Evolutionary conservation across 1,139 yeast species (phyloP), one percentile per base, ranked within the genome.

Genomic region (Blastobotrys serpentis): DNA sequence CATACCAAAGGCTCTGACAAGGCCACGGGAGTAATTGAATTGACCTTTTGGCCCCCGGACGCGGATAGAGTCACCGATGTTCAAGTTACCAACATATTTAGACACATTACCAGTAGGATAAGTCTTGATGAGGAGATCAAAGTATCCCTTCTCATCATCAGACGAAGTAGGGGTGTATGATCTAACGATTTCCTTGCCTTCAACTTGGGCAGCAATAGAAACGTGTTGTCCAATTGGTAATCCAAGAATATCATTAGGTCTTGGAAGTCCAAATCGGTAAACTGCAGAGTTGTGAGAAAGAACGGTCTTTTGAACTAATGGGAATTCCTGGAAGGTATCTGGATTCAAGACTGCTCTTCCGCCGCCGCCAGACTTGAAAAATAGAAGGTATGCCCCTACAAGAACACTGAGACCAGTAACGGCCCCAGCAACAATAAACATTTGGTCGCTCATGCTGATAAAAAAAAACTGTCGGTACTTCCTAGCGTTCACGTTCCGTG

Each of bases 191-290:
- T 87, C 95, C 72, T 88, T 88, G 52, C 86, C 97, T 57, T 79
- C 77, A 60, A 85, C 79, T 43, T 71, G 74, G 41, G 95, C 92
- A 30, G 83, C 62, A 34, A 66, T 56, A 23, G 68, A 62, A 62
- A 89, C 83, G 66, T 89, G 96, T 72, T 92, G 98, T 48, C 98
- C 98, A 64, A 89, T 86, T 49, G 98, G 98, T 59, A 92, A 77
- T 5, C 97, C 97, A 54, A 92, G 77, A 45, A 81, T 74, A 65
- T 86, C 94, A 44, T 81, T 75, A 34, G 84, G 75, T 54, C 77
- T 76, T 47, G 96, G 96, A 60, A 92, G 78, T 2, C 86, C 90
- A 64, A 92, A 89, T 63, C 94, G 78, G 69, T 86, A 90, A 51
- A 88, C 72, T 48, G 94, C 88, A 11, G 96, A 77, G 68, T 90